Conservation (phyloP, 305 asterid species). For the Fraxinus albicans region DNA sequence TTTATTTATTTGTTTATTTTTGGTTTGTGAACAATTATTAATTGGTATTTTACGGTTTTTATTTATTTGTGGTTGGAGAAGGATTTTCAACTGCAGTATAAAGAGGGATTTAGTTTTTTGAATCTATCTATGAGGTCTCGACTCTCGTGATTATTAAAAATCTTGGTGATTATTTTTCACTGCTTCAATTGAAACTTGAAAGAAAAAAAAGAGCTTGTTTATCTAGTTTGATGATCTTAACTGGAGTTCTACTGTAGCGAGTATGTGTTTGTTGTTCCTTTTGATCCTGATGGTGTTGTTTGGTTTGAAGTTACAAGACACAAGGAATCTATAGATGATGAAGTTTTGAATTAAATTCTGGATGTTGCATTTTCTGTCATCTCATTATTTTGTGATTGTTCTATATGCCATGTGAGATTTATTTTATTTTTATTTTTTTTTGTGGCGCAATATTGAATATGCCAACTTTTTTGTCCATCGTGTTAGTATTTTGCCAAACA, state of each 20-base stretch:
- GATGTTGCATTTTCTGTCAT: background rate
- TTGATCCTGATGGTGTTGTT: slow-evolving; percentile 20
- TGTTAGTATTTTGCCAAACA: background rate
- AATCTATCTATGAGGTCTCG: slow-evolving; percentile 5
- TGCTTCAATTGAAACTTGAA: background rate
- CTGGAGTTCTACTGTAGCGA: background rate
- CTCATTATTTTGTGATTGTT: background rate
- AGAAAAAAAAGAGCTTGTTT: background rate
- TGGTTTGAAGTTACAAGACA: slow-evolving; percentile 8
- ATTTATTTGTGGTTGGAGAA: slow-evolving; percentile 13
- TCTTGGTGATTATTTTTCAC: background rate
- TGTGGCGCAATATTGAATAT: background rate
- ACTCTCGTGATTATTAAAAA: slow-evolving; percentile 20
- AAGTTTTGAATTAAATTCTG: slow-evolving; percentile 20
- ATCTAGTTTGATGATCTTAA: slow-evolving; percentile 18
- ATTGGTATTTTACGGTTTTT: background rate
- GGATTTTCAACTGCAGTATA: slow-evolving; percentile 24
- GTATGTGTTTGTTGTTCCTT: background rate
- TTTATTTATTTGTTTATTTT: too few relatives aligned
- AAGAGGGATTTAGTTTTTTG: slow-evolving; percentile 15
- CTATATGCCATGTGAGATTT: background rate
- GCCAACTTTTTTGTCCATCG: background rate
- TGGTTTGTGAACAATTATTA: background rate
- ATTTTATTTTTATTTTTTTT: background rate
- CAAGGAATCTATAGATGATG: slow-evolving; percentile 6